Conservation (phyloP, 495 filamentous ascomycete species). For the Pseudomonodictys pantanalensis region DNA sequence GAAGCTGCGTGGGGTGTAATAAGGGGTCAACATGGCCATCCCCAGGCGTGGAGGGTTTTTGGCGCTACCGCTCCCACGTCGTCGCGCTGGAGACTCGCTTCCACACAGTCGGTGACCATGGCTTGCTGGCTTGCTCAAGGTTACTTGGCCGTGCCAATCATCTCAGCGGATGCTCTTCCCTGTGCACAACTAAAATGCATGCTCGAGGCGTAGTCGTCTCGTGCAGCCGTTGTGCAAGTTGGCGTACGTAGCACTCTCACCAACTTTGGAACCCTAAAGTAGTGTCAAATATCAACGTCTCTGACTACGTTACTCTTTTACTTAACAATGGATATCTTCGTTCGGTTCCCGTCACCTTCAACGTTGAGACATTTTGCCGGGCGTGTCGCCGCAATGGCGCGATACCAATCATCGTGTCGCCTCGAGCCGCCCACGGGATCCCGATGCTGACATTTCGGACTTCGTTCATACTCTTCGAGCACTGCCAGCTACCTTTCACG, state of each 20-base stretch:
- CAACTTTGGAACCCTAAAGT: background rate
- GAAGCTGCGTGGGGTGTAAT: too few relatives aligned
- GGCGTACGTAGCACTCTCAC: background rate
- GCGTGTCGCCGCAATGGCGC: too few relatives aligned
- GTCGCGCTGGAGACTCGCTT: conserved; percentile 27
- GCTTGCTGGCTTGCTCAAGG: conserved; percentile 16
- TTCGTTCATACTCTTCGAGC: too few relatives aligned
- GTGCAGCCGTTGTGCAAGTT: background rate
- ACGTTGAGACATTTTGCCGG: too few relatives aligned
- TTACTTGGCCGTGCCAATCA: conserved; percentile 15
- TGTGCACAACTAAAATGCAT: conserved; percentile 18
- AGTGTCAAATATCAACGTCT: background rate
- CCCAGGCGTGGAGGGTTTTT: conserved; percentile 9
- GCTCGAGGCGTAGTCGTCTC: background rate
- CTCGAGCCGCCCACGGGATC: too few relatives aligned
- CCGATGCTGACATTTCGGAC: too few relatives aligned
- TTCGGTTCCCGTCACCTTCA: too few relatives aligned
- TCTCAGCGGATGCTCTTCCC: conserved; percentile 8
- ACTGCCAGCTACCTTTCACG: too few relatives aligned
- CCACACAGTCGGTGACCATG: conserved; percentile 21
- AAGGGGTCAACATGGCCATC: conserved; percentile 1
- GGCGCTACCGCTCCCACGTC: conserved; percentile 24
- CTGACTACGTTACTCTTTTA: too few relatives aligned
- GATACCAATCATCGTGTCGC: too few relatives aligned
- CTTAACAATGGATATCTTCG: too few relatives aligned